Base-by-base conservation (phyloP, 1,139 yeast species). In the Hansenula lynferdii region DNA sequence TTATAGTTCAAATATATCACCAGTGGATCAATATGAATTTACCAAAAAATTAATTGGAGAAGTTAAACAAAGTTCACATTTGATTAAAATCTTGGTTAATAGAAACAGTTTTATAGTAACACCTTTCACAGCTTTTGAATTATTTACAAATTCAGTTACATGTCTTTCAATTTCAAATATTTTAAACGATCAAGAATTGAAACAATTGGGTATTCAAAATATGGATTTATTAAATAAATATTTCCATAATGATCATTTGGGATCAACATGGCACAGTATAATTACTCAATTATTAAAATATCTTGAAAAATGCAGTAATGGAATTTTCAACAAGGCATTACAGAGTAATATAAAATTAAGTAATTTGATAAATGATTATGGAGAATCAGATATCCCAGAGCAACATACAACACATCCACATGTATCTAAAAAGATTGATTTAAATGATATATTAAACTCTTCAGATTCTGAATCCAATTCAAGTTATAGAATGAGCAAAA, bases 41-140 rank as follows among this genome's bases (percentile, higher is more conserved):
- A 55, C 64, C 1, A 35, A 31, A 6, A 45, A 45, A 4, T 42
- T 65, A 16, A 42, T 63, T 8, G 47, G 45, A 5, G 42, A 60
- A 1, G 43, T 65, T 9, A 60, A 61, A 33, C 46, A 51, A 8
- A 47, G 61, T 28, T 51, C 64, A 22, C 45, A 41, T 14, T 42
- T 64, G 30, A 53, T 61, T 2, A 42, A 44, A 14, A 47, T 48
- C 3, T 47, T 65, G 26, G 50, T 57, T 6, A 51, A 52, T 4
- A 48, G 51, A 12, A 49, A 57, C 33, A 47, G 53, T 38, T 61
- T 65, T 63, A 65, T 64, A 3, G 51, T 62, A 17, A 68, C 69
- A 1, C 69, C 69, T 5, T 65, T 65, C 41, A 64, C 69, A 2
- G 67, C 67, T 4, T 64, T 65, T 42, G 64, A 65, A 43, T 58